Base-by-base conservation (phyloP, 1,284 basidiomycete genomes). In the Ganoderma lucidum region DNA sequence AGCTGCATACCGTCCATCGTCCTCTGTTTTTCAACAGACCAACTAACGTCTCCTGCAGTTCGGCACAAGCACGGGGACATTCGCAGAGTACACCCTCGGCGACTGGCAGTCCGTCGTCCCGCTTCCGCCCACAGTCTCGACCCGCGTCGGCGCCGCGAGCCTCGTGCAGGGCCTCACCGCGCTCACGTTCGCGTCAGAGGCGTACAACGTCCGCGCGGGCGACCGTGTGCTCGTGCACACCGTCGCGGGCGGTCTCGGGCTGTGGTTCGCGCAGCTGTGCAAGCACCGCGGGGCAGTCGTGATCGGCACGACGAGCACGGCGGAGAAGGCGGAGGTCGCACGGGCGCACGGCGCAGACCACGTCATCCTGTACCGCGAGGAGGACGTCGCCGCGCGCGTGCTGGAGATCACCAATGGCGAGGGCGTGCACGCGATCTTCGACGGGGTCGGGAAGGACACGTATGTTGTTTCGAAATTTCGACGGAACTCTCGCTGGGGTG, bases 371-470 rank as follows among this genome's bases (percentile, higher is more conserved):
- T 96, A 97, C 78, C 88, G 86, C 59, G 81, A 86, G 45, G 91
- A 94, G 70, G 85, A 94, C 73, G 91, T 91, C 0, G 90, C 92
- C 8, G 76, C 89, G 71, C 85, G 90, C 67, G 92, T 95, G 15
- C 76, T 94, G 64, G 90, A 93, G 76, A 83, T 98, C 64, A 97
- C 96, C 0, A 87, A 88, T 64, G 94, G 93, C 1, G 86, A 92
- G 74, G 97, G 97, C 30, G 94, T 96, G 3, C 86, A 96, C 74
- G 97, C 88, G 2, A 87, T 97, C 42, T 98, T 94, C 78, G 97
- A 99, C 78, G 97, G 97, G 42, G 96, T 99, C 48, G 97, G 97
- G 5, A 96, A 93, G 82, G 93, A 95, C 78, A 97, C 95, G 86
- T 94, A 78, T 1, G 6, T 41, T 23, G 23, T 23, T 23, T 17